Conservation (phyloP, 1,139 yeast genomes). For the Debaryomycetaceae sp. region DNA sequence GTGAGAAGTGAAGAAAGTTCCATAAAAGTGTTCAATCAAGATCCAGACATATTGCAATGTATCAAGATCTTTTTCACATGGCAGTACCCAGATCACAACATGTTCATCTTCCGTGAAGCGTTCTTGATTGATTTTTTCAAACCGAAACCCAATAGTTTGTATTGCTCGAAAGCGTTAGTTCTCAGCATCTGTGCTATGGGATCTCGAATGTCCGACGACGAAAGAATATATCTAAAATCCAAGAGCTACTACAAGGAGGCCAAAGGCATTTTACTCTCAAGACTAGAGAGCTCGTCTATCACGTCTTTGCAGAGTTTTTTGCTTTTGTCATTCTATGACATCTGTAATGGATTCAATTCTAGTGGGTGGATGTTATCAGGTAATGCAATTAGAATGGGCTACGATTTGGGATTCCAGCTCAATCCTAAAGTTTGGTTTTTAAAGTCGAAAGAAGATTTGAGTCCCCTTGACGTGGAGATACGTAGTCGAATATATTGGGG, state of each 20-base stretch:
- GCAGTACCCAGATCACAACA: slow-evolving; percentile 63
- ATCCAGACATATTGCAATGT: slow-evolving; percentile 45
- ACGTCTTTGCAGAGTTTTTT: slow-evolving; percentile 9
- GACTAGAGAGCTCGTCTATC: slow-evolving; percentile 24
- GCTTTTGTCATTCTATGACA: slow-evolving; percentile 11
- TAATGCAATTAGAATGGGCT: slow-evolving; percentile 10
- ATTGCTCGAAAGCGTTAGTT: slow-evolving; percentile 51
- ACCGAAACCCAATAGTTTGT: slow-evolving; percentile 43
- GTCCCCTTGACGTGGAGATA: slow-evolving; percentile 9
- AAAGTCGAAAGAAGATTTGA: slow-evolving; percentile 10
- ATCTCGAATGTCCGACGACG: slow-evolving; percentile 45
- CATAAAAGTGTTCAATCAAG: slow-evolving; percentile 29
- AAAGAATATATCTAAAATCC: slow-evolving; percentile 34
- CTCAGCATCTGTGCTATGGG: slow-evolving; percentile 58
- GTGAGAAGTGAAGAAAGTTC: slow-evolving; percentile 21
- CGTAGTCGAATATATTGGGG: slow-evolving; percentile 14
- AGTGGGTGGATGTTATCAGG: slow-evolving; percentile 12
- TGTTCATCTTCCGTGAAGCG: slow-evolving; percentile 64
- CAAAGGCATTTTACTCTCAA: slow-evolving; percentile 35
- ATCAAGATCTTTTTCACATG: slow-evolving; percentile 57
- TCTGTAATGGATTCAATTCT: slow-evolving; percentile 2
- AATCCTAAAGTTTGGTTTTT: slow-evolving; percentile 23
- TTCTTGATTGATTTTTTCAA: slow-evolving; percentile 55
- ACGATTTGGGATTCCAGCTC: slow-evolving; percentile 10
- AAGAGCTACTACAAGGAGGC: slow-evolving; percentile 46